Conservation (phyloP, 2,329 filamentous ascomycete species). For the Plectosphaerella sp. region DNA sequence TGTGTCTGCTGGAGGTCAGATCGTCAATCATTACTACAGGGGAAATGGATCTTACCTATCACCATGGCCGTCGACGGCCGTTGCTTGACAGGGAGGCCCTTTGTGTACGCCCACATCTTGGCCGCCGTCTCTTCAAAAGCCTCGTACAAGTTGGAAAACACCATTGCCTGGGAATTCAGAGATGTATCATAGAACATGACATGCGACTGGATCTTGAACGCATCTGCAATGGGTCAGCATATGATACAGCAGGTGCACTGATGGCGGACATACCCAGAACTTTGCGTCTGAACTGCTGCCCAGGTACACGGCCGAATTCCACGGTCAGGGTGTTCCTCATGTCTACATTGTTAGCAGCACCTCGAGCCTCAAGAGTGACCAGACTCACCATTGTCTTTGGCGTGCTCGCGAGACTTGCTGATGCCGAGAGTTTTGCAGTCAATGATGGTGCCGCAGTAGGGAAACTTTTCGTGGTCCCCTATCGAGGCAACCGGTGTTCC, state of each 20-base stretch:
- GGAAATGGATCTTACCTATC: constrained; percentile 47
- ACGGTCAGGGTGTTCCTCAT: constrained; percentile 66
- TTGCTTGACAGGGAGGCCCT: constrained; percentile 51
- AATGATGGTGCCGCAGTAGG: constrained; percentile 83
- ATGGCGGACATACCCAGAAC: constrained; percentile 52
- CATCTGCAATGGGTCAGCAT: constrained; percentile 30
- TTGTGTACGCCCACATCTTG: constrained; percentile 63
- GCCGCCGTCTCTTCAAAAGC: constrained; percentile 73
- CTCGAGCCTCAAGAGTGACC: too few species aligned
- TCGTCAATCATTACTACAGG: not conserved
- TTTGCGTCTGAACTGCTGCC: constrained; percentile 76
- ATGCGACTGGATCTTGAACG: constrained; percentile 82
- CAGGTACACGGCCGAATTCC: constrained; percentile 67
- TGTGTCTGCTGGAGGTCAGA: constrained; percentile 42
- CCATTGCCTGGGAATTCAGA: constrained; percentile 67
- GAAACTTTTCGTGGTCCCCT: constrained; percentile 51
- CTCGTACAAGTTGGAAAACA: constrained; percentile 70
- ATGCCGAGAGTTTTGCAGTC: constrained; percentile 72
- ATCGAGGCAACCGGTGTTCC: constrained; percentile 47
- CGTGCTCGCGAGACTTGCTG: constrained; percentile 58
- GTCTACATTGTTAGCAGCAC: too few species aligned
- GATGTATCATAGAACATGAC: constrained; percentile 77
- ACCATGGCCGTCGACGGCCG: constrained; percentile 58
- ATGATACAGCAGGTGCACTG: not conserved
- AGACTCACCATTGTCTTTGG: constrained; percentile 43